phyloP scores from a whole-genome alignment of 352 stramenopile genomes.

The Globisporangium splendens region DNA sequence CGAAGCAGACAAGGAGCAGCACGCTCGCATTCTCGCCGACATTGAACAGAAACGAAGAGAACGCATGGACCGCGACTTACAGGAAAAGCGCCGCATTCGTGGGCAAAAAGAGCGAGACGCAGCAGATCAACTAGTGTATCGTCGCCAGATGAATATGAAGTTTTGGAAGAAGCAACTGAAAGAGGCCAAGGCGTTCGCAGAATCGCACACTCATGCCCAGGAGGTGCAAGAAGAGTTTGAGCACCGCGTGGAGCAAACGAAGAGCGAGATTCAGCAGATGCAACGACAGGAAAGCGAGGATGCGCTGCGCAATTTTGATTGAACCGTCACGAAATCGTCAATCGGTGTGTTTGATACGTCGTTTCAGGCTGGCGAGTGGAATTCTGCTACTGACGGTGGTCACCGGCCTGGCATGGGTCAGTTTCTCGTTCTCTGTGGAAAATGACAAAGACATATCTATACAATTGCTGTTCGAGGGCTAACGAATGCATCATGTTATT shows the following conservation, averaged over 20 bases:
- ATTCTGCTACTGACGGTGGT: conserved; percentile 43
- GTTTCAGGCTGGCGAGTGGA: conserved; percentile 48
- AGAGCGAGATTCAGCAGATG: conserved; percentile 35
- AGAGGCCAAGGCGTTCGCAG: conserved; percentile 39
- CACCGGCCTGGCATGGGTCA: conserved; percentile 47
- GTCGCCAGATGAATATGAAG: conserved; percentile 50
- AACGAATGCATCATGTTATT: conserved; percentile 7
- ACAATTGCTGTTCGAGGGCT: not conserved
- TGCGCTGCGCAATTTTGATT: conserved; percentile 15
- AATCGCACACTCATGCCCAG: conserved; percentile 33
- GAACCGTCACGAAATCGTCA: conserved; percentile 29
- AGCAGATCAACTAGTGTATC: conserved; percentile 25
- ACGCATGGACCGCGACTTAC: conserved; percentile 31
- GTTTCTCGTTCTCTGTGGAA: not conserved
- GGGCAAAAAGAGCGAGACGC: conserved; percentile 17
- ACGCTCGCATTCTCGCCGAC: conserved; percentile 24
- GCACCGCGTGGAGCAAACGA: conserved; percentile 23
- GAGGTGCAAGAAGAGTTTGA: conserved; percentile 23
- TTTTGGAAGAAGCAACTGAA: conserved; percentile 74
- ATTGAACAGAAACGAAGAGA: conserved; percentile 43
- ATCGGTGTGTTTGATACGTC: conserved; percentile 58
- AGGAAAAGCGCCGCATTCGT: conserved; percentile 28
- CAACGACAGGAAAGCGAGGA: conserved; percentile 27
- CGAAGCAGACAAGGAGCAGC: conserved; percentile 38
- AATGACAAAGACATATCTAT: too few species aligned